Base-by-base conservation (phyloP, 2,329 filamentous ascomycete species). In the Diaporthe australafricana region DNA sequence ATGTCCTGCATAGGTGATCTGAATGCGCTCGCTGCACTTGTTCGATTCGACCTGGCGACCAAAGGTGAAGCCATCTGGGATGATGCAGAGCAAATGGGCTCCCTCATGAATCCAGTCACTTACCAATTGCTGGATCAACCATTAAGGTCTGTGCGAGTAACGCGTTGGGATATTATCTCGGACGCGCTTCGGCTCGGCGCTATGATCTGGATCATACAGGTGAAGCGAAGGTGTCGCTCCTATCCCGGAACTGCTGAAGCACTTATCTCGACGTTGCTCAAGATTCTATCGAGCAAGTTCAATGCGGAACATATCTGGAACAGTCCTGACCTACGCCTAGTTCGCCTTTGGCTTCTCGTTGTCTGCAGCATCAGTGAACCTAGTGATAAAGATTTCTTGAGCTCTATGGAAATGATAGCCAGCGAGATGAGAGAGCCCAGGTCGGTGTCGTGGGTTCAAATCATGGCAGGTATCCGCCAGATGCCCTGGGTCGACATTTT, bases 401-500 rank as follows among this genome's bases (percentile, higher is more conserved):
- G 6, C 38, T 60, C 16, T 16, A 27, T 60, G 22, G 3, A 25
- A 27, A 45, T 62, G 56, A 45, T 62, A 47, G 40, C 40, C 12
- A 45, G 25, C 40, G 38, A 45, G 3, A 45, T 62, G 25, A 47
- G 32, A n/a, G 25, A 32, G 25, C 25, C 5, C 2, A n/a, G 17
- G 17, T n/a, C 25, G 25, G 25, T 14, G 2, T 62, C 56, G 5
- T 62, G 40, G 56, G 40, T n/a, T 22, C 25, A 47, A 32, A 14
- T 47, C 9, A 62, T 47, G 56, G 9, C 25, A 45, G 9, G n/a
- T 9, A 32, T 62, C 40, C 40, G 56, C 56, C 25, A n/a, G 3
- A 62, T 62, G 56, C 56, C 56, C 25, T 62, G 56, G 38, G 12
- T 62, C 38, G 17, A 62, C 25, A 62, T 62, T 8, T 62, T 45